Conservation (phyloP, 1,284 basidiomycete species). For the Trichosporon ovoides region DNA sequence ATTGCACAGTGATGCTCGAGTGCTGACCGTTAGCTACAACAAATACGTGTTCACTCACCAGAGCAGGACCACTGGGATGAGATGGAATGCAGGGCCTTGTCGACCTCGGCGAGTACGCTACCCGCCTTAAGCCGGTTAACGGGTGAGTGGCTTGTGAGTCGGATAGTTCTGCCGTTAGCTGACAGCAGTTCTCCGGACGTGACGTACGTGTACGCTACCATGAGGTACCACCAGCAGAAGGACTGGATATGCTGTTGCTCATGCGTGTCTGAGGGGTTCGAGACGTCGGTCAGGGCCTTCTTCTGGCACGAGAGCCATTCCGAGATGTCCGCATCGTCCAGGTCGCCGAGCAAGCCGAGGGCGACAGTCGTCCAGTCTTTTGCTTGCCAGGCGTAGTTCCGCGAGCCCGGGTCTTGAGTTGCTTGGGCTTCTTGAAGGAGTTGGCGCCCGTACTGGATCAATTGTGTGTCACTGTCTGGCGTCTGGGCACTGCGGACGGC, state of each 20-base stretch:
- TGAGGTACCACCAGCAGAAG: conserved; percentile 24
- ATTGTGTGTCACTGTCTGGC: neutral
- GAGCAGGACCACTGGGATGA: conserved; percentile 11
- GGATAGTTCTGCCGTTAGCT: neutral
- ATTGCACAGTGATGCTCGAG: conserved; percentile 7
- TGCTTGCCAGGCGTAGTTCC: conserved; percentile 27
- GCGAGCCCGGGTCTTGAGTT: conserved; percentile 3
- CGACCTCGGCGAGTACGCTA: conserved; percentile 5
- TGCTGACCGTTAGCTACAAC: neutral
- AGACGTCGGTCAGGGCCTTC: conserved; percentile 6
- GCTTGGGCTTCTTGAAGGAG: conserved; percentile 10
- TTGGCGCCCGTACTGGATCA: conserved; percentile 9
- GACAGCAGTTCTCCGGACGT: conserved; percentile 12
- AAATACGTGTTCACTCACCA: neutral
- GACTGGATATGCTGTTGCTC: conserved; percentile 8
- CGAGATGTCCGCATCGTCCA: conserved; percentile 2
- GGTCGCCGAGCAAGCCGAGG: conserved; percentile 9
- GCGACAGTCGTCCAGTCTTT: conserved; percentile 24
- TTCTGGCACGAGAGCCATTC: conserved; percentile 7
- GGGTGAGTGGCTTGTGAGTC: neutral
- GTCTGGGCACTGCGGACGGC: neutral
- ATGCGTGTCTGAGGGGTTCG: neutral
- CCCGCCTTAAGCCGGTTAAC: neutral
- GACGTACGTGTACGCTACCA: conserved; percentile 22
- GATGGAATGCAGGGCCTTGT: conserved; percentile 6